These are phyloP conservation scores for Halenospora varia DNA, from an alignment of 495 filamentous ascomycete species.

Conservation along the genomic window DNA sequence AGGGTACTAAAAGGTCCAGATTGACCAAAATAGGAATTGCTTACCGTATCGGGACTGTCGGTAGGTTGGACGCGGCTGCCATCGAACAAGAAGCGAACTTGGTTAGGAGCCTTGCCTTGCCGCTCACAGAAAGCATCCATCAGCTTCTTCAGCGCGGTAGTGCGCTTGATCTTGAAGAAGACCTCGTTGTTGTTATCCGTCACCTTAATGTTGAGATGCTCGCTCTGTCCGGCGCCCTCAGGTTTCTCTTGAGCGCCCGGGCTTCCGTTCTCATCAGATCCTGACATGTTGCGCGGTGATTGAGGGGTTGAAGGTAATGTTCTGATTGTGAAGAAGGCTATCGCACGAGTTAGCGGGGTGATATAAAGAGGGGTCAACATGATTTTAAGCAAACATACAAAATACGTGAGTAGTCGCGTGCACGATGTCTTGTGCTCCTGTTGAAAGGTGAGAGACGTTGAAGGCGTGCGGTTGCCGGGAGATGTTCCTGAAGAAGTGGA, in stretches of 20 bases:
- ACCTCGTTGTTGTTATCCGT: slow-evolving; percentile 99
- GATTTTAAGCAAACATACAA: background rate
- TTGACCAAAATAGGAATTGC: slow-evolving; percentile 34
- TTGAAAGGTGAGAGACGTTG: slow-evolving; percentile 11
- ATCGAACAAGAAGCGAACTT: slow-evolving; percentile 94
- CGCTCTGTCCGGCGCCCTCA: slow-evolving; percentile 40
- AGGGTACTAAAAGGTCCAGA: background rate
- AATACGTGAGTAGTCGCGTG: background rate
- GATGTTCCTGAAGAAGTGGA: slow-evolving; percentile 13
- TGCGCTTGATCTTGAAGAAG: slow-evolving; percentile 99
- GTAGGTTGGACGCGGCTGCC: slow-evolving; percentile 82
- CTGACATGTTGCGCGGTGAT: slow-evolving; percentile 25
- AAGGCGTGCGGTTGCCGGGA: too few relatives aligned
- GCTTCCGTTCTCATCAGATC: slow-evolving; percentile 46
- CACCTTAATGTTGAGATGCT: slow-evolving; percentile 99
- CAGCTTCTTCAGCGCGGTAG: slow-evolving; percentile 91
- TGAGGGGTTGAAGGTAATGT: slow-evolving; percentile 1
- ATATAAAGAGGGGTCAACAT: slow-evolving; percentile 13
- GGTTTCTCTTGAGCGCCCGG: slow-evolving; percentile 57
- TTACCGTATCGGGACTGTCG: slow-evolving; percentile 88
- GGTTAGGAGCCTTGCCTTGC: slow-evolving; percentile 79
- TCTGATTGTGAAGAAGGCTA: slow-evolving; percentile 21
- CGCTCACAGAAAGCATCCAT: slow-evolving; percentile 99
- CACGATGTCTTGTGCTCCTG: background rate
- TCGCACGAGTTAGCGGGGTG: slow-evolving; percentile 9